Base-by-base conservation (phyloP, 805 yeast species). In the Suhomyces sp. region DNA sequence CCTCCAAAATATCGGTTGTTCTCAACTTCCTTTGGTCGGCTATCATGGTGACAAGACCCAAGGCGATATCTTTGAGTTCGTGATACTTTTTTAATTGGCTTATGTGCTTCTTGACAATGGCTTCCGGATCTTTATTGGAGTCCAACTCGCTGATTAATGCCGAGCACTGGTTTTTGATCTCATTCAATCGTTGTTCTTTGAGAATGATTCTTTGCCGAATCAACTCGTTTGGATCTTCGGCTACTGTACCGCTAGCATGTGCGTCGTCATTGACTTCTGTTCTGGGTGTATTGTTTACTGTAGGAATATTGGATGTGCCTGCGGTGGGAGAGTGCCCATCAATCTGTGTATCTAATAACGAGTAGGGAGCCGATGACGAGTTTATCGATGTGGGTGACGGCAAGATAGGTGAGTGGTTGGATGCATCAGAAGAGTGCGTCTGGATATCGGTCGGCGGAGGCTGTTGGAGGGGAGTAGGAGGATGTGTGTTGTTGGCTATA, bases 1-100 rank as follows among this genome's bases (percentile, higher is more conserved):
- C 87, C 12, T 76, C 71, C 58, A 83, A 65, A 6, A 84, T 76
- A 35, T 77, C 82, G 10, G 68, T 65, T 4, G 81, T 61, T 44
- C 77, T 70, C 24, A 79, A 67, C 22, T 75, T 68, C 53, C 82
- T 72, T 53, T 83, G 86, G 48, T 81, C 83, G 0, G 89, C 86
- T 29, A 86, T 82, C 71, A 83, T 64, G 40, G 80, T 78, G 9
- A 83, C 77, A 54, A 86, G 62, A 6, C 79, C 76, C 49, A 84
- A 60, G 0, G 89, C 87, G 1, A 77, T 73, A 60, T 86, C 91
- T 58, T 81, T 78, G 21, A 86, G 65, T 53, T 84, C 89, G 59
- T 86, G 83, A 64, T 85, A 86, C 49, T 71, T 67, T 54, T 82
- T 81, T 39, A 86, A 65, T 48, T 74, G 72, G 24, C 64, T 60